A percentile compares a stretch with the other conserved stretches of the same genome.
Conservation (phyloP, 345 rosid genomes). For the Viola odorata region DNA sequence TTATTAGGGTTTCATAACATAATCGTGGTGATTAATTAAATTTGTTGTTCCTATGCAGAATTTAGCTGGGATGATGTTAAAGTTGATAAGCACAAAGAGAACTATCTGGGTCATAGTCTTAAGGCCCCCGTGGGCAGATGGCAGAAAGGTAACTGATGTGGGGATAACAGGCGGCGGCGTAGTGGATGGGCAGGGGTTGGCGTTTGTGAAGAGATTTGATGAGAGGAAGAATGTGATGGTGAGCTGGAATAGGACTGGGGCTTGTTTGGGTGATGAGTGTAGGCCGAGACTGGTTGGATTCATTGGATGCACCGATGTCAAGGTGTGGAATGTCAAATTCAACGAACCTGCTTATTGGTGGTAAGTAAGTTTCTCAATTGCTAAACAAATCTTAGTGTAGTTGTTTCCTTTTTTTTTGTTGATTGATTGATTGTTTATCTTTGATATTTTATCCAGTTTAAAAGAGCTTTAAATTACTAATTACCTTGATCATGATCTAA, state of each 20-base stretch:
- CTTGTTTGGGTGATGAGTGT: constrained; percentile 82
- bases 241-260: constrained; percentile 84
- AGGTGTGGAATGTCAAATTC: constrained; percentile 58
- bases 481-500: too few species aligned
- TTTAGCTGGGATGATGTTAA: constrained; percentile 5
- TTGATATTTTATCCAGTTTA: too few species aligned
- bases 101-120: constrained; percentile 86
- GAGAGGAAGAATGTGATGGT: constrained; percentile 87
- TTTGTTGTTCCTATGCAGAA: not conserved
- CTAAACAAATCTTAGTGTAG: constrained; percentile 6
- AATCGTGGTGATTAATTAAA: not conserved
- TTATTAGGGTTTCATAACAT: not conserved
- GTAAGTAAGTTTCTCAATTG: constrained; percentile 21
- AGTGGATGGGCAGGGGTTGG: constrained; percentile 76
- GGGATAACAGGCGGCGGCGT: constrained; percentile 89
- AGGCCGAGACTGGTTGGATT: constrained; percentile 81
- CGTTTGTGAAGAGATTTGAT: constrained; percentile 57
- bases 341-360: constrained; percentile 93
- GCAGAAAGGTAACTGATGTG: constrained; percentile 82
- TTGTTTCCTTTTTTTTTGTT: not conserved
- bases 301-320: constrained; percentile 53
- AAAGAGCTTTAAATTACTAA: too few species aligned
- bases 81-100: constrained; percentile 35
- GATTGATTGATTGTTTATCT: too few species aligned
- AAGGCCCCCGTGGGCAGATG: constrained; percentile 98